Evolutionary conservation across 73 alveolate species (phyloP), one percentile per base, ranked within the genome.

Genomic region (Strombidium stylifer): DNA sequence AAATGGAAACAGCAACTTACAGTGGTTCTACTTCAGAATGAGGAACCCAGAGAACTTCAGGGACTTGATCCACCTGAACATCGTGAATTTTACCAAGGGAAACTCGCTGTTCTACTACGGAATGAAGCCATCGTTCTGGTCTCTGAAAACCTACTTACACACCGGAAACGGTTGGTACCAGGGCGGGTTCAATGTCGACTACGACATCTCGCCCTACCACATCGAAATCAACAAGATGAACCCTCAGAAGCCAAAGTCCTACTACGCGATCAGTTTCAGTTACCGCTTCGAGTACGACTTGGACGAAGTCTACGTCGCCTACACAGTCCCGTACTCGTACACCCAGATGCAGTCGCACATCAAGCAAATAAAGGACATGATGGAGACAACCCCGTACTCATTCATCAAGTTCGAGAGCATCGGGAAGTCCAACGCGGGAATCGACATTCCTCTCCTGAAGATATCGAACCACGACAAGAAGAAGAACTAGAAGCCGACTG

Each of bases 221-320:
- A 59, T 20, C 25, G 73, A 59, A 20, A 59, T 59, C 3, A 59
- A 59, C 31, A 47, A 59, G 15, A 3, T 18, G 1, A 59, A 59
- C 42, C 12, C 25, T 21, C 1, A 18, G 3, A 20, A 11, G 6
- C 35, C 59, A 21, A 59, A 12, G 21, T 25, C 41, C 36, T 85
- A 45, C 68, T 79, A 70, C 47, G 47, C 80, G 24, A 62, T 85
- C 47, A 57, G 81, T 20, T 85, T 85, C 70, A 69, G 79, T 55
- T 85, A 78, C 55, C 69, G 78, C 30, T 76, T 71, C 16, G 69
- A 78, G 57, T 64, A 58, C 51, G 71, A 67, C 62, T 71, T 71
- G 35, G 95, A 85, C 47, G 87, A 78, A 55, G 84, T 85, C 4
- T 79, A 40, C 62, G 78, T 85, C 39, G 95, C 95, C 6, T 79